Percentiles rank a stretch among this genome's conserved stretches.
Conservation (phyloP, 2,329 filamentous ascomycete species). For the Diaporthe helianthi region DNA sequence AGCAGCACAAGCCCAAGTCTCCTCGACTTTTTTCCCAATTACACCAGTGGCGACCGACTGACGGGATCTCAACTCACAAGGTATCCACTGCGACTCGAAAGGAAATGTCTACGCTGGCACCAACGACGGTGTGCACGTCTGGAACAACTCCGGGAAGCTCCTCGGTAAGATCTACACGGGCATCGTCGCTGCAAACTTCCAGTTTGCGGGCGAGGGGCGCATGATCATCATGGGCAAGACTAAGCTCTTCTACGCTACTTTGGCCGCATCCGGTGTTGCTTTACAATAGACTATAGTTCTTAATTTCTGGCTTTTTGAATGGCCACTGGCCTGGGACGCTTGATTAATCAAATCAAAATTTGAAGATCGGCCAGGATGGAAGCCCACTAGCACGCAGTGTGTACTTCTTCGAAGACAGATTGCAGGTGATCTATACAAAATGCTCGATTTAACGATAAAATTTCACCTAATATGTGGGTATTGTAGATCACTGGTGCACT, state of each 20-base stretch:
- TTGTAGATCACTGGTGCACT: not conserved
- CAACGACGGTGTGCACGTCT: constrained; percentile 58
- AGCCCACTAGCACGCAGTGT: not conserved
- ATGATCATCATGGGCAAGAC: constrained; percentile 47
- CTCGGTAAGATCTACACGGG: constrained; percentile 64
- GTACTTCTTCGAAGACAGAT: not conserved
- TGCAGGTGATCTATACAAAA: not conserved
- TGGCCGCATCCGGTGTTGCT: constrained; percentile 37
- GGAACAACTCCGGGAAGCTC: constrained; percentile 52
- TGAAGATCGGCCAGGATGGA: not conserved
- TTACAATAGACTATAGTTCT: not conserved
- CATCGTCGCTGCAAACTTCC: constrained; percentile 53
- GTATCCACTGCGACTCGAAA: constrained; percentile 57
- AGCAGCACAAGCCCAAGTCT: not conserved
- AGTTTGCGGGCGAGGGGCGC: constrained; percentile 48
- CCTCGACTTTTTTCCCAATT: no score
- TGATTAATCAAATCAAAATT: not conserved
- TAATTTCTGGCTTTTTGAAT: no score
- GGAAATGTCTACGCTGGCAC: constrained; percentile 62
- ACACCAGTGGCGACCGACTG: constrained; percentile 42
- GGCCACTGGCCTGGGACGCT: no score
- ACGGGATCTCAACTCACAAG: constrained; percentile 52
- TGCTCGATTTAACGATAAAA: not conserved
- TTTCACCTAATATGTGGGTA: not conserved
- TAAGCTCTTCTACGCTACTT: constrained; percentile 44